Base-by-base conservation (phyloP, 2,329 filamentous ascomycete species). In the Penicillium verrucosum region DNA sequence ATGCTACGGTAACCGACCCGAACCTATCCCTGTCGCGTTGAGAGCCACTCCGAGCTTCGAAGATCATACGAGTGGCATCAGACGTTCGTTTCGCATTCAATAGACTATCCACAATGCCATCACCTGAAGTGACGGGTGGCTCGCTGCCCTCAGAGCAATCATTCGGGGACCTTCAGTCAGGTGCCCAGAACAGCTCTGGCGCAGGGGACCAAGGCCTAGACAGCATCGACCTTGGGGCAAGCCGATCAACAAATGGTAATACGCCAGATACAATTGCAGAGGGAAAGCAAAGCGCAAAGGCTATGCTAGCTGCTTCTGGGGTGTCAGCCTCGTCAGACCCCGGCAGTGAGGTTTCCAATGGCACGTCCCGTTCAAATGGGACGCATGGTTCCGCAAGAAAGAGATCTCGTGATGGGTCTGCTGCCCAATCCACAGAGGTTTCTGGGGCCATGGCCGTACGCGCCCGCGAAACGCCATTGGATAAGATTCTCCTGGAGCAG, bases 231-330 rank as follows among this genome's bases (percentile, higher is more conserved):
- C 49, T 61, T 23, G 59, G 61, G 27, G 48, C 64, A 29, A 67
- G 65, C 41, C 66, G 65, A 41, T 62, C 65, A 32, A 55, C 61
- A 23, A 70, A 73, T 60, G 70, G 69, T 27, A 57, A 65, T 12
- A 49, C 59, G 36, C 54, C 67, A 11, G 78, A 81, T 71, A 70
- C 75, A 52, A 83, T 85, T 54, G 76, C 78, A 52, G 82, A 84
- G 70, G 81, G 81, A 52, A 86, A 86, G 66, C 80, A 85, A 66
- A 83, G 81, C 69, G 82, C 83, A 46, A 84, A 82, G 70, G 81
- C 82, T 38, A 76, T 84, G 51, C 76, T 85, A 67, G 81, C 79
- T 38, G 80, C 81, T 25, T 81, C 82, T n/a, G 74, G 72, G 11
- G 67, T 72, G 40, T 44, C 68, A 36, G 59, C 48, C 34, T 37